Percentiles rank a stretch among this genome's conserved stretches.
These are phyloP conservation scores for Lichtheimia ornata DNA, from an alignment of 371 early-diverging fungal species.

Conservation along the genomic window DNA sequence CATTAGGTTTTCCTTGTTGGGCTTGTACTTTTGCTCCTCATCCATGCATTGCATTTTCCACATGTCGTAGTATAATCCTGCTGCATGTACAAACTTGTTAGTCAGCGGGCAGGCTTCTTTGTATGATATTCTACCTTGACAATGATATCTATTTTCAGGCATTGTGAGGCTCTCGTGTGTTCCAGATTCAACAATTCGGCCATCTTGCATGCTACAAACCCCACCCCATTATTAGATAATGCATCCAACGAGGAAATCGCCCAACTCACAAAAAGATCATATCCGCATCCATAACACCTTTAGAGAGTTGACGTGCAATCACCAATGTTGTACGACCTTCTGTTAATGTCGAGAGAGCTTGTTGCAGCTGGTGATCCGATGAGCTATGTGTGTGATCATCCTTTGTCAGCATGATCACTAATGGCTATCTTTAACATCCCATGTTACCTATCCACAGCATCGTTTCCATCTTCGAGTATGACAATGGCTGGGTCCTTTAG, in stretches of 20 bases:
- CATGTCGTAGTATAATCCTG: too few species aligned
- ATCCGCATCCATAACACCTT: slow-evolving; percentile 76
- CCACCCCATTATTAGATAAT: too few species aligned
- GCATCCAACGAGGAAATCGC: background rate
- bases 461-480: slow-evolving; percentile 76
- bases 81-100: too few species aligned
- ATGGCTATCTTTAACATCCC: background rate
- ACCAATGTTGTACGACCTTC: slow-evolving; percentile 88
- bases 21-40: too few species aligned
- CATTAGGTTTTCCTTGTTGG: too few species aligned
- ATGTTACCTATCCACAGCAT: slow-evolving; percentile 54
- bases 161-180: slow-evolving; percentile 74
- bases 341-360: slow-evolving; percentile 63
- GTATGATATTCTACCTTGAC: too few species aligned
- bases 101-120: too few species aligned
- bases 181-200: slow-evolving; percentile 87
- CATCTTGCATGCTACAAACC: slow-evolving; percentile 64
- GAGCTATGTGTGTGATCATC: background rate
- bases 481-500: slow-evolving; percentile 76
- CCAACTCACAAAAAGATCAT: slow-evolving; percentile 61
- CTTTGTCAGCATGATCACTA: background rate
- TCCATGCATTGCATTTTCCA: too few species aligned
- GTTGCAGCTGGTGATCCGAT: slow-evolving; percentile 76
- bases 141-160: too few species aligned
- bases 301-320: slow-evolving; percentile 89